Conservation (phyloP, 495 filamentous ascomycete genomes). For the Cercophora sp. region DNA sequence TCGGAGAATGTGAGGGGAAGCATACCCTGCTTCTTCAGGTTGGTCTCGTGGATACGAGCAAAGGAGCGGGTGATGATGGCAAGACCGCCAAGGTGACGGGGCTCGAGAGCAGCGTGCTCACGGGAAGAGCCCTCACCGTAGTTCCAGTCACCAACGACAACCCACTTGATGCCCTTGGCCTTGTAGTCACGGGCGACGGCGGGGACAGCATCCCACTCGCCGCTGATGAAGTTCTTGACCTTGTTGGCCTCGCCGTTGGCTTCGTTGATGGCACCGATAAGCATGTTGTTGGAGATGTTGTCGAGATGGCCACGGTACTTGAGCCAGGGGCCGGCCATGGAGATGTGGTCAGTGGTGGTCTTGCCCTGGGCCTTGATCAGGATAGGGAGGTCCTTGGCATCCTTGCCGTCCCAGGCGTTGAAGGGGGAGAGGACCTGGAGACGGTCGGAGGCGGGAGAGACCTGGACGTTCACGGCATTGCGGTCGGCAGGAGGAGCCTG, state of each 20-base stretch:
- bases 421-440: constrained; percentile 90
- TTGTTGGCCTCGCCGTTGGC: constrained; percentile 98
- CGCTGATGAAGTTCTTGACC: constrained; percentile 85
- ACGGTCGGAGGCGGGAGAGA: constrained; percentile 87
- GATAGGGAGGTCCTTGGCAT: constrained; percentile 81
- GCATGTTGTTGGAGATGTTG: constrained; percentile 99
- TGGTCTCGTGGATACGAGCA: constrained; percentile 99
- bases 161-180: constrained; percentile 91
- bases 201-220: constrained; percentile 81
- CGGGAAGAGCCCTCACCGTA: constrained; percentile 97
- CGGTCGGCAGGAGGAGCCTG: constrained; percentile 90
- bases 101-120: constrained; percentile 97
- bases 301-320: constrained; percentile 99
- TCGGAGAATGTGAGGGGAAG: constrained; percentile 93
- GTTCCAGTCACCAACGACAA: constrained; percentile 99
- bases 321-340: constrained; percentile 98
- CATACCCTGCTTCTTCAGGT: constrained; percentile 99
- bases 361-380: constrained; percentile 98
- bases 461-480: constrained; percentile 64
- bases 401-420: constrained; percentile 89
- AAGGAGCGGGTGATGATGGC: constrained; percentile 96
- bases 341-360: constrained; percentile 99
- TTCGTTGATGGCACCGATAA: constrained; percentile 95
- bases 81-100: constrained; percentile 92
- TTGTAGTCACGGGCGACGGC: constrained; percentile 98